A percentile compares a stretch with the other conserved stretches of the same genome.
These are phyloP conservation scores for Sherardia arvensis DNA, from an alignment of 257 asterid species.

Conservation along the genomic window DNA sequence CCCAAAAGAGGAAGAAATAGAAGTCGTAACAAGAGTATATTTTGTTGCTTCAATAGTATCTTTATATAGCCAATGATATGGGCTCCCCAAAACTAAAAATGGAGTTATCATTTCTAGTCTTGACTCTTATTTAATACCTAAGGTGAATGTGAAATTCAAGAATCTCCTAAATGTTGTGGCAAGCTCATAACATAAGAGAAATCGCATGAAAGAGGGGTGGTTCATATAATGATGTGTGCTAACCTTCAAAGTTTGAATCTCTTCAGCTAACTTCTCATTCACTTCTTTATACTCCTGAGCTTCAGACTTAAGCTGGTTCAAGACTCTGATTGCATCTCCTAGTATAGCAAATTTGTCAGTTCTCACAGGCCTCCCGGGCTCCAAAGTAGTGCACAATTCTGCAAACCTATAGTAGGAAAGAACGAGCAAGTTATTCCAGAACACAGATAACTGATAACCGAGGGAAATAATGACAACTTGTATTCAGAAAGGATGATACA, in stretches of 20 bases:
- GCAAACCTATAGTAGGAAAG: conserved; percentile 43
- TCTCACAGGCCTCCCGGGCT: conserved; percentile 62
- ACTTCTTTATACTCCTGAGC: conserved; percentile 38
- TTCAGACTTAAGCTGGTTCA: conserved; percentile 55
- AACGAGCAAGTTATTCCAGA: not conserved
- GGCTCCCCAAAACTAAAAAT: too few species aligned
- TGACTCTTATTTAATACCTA: too few species aligned
- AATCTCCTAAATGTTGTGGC: not conserved
- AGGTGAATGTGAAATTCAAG: not conserved
- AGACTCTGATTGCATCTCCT: conserved; percentile 52
- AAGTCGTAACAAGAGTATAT: not conserved
- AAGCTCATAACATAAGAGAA: not conserved
- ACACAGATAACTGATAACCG: not conserved
- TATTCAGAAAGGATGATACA: not conserved
- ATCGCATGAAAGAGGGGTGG: not conserved
- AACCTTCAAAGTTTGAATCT: conserved; percentile 67
- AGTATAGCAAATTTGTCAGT: conserved; percentile 69
- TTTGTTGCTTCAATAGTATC: too few species aligned
- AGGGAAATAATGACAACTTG: not conserved
- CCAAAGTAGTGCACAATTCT: conserved; percentile 50
- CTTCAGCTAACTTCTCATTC: conserved; percentile 61
- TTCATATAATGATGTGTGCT: conserved; percentile 7
- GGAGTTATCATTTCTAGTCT: too few species aligned
- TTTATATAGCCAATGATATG: not conserved
- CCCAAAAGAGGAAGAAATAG: not conserved